Evolutionary conservation across 1,139 yeast species (phyloP).

Genomic region (Yamadazyma epiphylla): DNA sequence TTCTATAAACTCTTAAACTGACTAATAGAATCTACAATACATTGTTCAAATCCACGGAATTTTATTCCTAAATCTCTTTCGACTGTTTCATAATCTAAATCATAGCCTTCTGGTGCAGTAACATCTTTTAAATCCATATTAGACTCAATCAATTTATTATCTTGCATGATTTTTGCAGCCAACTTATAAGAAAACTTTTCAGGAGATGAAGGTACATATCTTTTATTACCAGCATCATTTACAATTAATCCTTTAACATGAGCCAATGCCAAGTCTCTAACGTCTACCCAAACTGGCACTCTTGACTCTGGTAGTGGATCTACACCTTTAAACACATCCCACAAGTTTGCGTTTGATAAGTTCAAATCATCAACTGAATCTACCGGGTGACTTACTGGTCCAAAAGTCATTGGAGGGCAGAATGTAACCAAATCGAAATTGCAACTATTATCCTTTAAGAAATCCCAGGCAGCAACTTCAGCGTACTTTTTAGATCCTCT

Average conservation of each 20-base stretch:
- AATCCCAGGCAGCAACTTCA: slow-evolving; percentile 37
- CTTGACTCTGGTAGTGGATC: slow-evolving; percentile 15
- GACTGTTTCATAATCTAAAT: slow-evolving; percentile 25
- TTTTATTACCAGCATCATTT: slow-evolving; percentile 19
- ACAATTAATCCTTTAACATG: slow-evolving; percentile 29
- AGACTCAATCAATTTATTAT: slow-evolving; percentile 12
- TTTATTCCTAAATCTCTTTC: slow-evolving; percentile 27
- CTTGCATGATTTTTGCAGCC: slow-evolving; percentile 19
- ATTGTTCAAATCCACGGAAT: slow-evolving; percentile 27
- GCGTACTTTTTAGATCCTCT: slow-evolving; percentile 39
- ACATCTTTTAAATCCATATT: slow-evolving; percentile 2
- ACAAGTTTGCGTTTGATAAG: slow-evolving; percentile 18
- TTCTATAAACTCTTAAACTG: slow-evolving; percentile 21
- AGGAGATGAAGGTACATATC: slow-evolving; percentile 22
- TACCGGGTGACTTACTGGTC: slow-evolving; percentile 36
- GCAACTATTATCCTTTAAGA: slow-evolving; percentile 24
- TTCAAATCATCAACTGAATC: slow-evolving; percentile 20
- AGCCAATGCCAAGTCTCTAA: slow-evolving; percentile 36
- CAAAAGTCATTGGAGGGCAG: slow-evolving; percentile 50
- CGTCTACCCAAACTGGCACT: slow-evolving; percentile 34
- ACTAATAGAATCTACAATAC: slow-evolving; percentile 31
- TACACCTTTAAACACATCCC: slow-evolving; percentile 11
- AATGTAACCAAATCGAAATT: slow-evolving; percentile 42
- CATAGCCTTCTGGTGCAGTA: slow-evolving; percentile 9
- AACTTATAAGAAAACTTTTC: slow-evolving; percentile 23